Evolutionary conservation across 2,329 filamentous ascomycete genomes (phyloP).

Genomic region (Chaetomiaceae sp.): DNA sequence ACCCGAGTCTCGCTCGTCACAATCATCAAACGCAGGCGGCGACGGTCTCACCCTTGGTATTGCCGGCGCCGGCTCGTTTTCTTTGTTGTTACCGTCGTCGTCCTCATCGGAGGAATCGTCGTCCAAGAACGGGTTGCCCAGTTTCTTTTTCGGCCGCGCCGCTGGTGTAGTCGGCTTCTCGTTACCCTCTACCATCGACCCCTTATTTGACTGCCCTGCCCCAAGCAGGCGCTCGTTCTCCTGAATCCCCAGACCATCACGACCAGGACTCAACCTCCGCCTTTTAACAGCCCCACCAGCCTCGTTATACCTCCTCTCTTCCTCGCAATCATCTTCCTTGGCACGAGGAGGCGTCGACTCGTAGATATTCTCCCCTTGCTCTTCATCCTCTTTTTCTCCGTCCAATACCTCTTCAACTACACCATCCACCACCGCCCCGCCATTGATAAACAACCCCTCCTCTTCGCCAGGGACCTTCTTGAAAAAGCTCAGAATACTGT

Average conservation of each 20-base stretch:
- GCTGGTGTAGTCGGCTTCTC: conserved; percentile 4
- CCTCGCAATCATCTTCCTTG: neutral
- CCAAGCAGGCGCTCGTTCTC: neutral
- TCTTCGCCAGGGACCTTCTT: conserved; percentile 56
- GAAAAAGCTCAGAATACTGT: conserved; percentile 71
- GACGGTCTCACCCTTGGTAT: conserved; percentile 22
- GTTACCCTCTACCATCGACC: conserved; percentile 7
- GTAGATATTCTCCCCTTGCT: conserved; percentile 13
- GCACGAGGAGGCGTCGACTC: conserved; percentile 1
- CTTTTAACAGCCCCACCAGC: conserved; percentile 36
- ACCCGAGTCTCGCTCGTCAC: neutral
- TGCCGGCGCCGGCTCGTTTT: neutral
- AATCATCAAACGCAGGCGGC: conserved; percentile 3
- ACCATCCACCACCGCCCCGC: neutral
- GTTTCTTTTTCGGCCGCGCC: conserved; percentile 29
- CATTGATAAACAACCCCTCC: conserved; percentile 50
- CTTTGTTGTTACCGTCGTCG: conserved; percentile 27
- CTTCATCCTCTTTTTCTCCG: conserved; percentile 4
- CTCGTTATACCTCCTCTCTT: conserved; percentile 37
- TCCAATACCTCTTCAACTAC: neutral
- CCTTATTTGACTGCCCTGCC: conserved; percentile 11
- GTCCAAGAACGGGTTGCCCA: conserved; percentile 62
- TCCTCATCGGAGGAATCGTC: conserved; percentile 60
- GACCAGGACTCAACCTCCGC: conserved; percentile 37
- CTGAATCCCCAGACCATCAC: no score